Evolutionary conservation across 2,329 filamentous ascomycete genomes (phyloP).

Genomic region (Aspergillus sp.): DNA sequence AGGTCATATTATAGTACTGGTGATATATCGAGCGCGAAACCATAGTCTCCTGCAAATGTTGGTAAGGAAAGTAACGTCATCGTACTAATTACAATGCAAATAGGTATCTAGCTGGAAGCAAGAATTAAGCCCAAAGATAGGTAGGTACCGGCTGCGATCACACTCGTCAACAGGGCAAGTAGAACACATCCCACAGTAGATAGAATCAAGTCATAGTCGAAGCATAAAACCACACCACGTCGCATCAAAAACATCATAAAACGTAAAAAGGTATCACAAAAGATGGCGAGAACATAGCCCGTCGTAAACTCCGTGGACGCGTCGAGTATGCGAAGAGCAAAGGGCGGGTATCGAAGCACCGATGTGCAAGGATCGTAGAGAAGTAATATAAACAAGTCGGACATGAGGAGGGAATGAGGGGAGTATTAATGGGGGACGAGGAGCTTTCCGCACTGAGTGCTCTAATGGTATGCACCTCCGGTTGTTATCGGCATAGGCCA

Average conservation of each 20-base stretch:
- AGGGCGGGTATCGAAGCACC: constrained; percentile 11
- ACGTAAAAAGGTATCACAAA: constrained; percentile 13
- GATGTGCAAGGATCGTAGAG: constrained; percentile 14
- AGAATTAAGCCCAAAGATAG: constrained; percentile 5
- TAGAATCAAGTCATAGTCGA: constrained; percentile 7
- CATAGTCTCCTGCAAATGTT: background rate
- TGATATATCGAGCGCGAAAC: too few relatives aligned
- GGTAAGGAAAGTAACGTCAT: constrained; percentile 26
- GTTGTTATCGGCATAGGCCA: constrained; percentile 67
- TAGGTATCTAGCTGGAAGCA: constrained; percentile 37
- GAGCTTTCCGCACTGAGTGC: background rate
- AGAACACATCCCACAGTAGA: constrained; percentile 1
- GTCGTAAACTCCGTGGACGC: constrained; percentile 3
- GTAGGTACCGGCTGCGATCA: background rate
- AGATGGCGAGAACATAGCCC: constrained; percentile 19
- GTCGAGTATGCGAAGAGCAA: constrained; percentile 1
- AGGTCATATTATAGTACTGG: too few relatives aligned
- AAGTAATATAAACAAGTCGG: background rate
- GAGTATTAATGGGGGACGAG: constrained; percentile 13
- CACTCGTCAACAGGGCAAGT: background rate
- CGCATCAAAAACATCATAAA: constrained; percentile 17
- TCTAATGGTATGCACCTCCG: constrained; percentile 33
- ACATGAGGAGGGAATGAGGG: constrained; percentile 14
- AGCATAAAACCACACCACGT: constrained; percentile 11
- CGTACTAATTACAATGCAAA: constrained; percentile 33